phyloP scores from a whole-genome alignment of 2,329 filamentous ascomycete species.

The Paraphoma sp. region DNA sequence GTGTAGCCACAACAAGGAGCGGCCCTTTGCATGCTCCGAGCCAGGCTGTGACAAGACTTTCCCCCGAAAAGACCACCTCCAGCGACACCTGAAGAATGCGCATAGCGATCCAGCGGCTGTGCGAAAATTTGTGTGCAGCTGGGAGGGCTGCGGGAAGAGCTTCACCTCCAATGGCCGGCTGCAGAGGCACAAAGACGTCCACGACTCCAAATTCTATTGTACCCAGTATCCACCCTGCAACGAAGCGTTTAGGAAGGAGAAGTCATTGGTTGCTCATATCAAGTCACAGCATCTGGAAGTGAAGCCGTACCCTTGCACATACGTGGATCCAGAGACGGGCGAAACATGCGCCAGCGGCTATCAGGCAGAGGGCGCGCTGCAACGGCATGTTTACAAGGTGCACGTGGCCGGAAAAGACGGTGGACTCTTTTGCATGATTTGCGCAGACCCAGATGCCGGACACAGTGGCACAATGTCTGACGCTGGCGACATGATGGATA shows the following conservation, averaged over 20 bases:
- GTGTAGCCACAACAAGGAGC: conserved; percentile 83
- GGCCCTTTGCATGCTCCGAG: conserved; percentile 76
- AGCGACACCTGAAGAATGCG: conserved; percentile 82
- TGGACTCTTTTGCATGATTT: conserved; percentile 80
- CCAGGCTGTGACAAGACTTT: conserved; percentile 82
- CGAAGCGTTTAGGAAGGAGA: conserved; percentile 84
- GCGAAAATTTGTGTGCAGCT: conserved; percentile 73
- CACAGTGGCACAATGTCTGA: conserved; percentile 38
- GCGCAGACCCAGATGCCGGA: conserved; percentile 50
- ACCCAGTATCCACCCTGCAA: conserved; percentile 73
- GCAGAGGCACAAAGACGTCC: conserved; percentile 77
- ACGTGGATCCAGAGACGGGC: conserved; percentile 60
- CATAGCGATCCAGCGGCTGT: conserved; percentile 67
- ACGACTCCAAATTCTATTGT: conserved; percentile 79
- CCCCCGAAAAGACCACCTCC: conserved; percentile 83
- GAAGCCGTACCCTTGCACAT: conserved; percentile 73
- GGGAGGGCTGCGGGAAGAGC: conserved; percentile 75
- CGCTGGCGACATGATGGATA: conserved; percentile 14
- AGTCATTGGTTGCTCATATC: conserved; percentile 84
- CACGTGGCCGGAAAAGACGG: conserved; percentile 65
- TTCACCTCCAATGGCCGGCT: conserved; percentile 83
- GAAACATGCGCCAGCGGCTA: conserved; percentile 72
- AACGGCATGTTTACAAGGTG: conserved; percentile 71
- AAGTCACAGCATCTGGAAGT: conserved; percentile 75
- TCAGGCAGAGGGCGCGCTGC: conserved; percentile 73